Percentiles rank a stretch among this genome's conserved stretches.
Evolutionary conservation across 306 rosid genomes (phyloP).

Genomic region (Ceratonia siliqua): DNA sequence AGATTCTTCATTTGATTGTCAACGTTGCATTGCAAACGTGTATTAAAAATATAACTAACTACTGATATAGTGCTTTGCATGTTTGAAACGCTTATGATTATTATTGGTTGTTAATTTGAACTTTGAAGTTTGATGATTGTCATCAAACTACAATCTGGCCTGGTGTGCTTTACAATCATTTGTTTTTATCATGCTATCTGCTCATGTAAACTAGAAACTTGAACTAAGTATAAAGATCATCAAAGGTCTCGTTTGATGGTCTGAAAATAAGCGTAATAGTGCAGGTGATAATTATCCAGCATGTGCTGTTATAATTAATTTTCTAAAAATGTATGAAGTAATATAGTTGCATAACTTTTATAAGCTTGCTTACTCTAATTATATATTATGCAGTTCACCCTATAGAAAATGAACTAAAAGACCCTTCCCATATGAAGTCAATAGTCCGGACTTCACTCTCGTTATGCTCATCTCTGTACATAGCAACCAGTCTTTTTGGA

Average conservation of each 20-base stretch:
- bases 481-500: conserved; percentile 64
- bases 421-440: conserved; percentile 57
- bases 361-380: background rate
- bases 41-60: background rate
- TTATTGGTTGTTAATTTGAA: too few species aligned
- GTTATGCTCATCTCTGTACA: conserved; percentile 56
- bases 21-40: background rate
- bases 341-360: conserved; percentile 4
- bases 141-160: background rate
- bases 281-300: background rate
- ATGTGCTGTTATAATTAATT: background rate
- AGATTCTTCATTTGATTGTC: background rate
- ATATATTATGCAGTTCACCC: conserved; percentile 58
- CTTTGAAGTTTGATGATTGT: too few species aligned
- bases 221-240: background rate
- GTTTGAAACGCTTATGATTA: too few species aligned
- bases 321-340: background rate
- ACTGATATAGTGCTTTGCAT: too few species aligned
- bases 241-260: background rate
- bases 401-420: conserved; percentile 60
- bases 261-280: background rate
- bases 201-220: background rate
- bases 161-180: background rate
- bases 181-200: background rate
- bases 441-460: conserved; percentile 53